These are phyloP conservation scores for Nectriaceae sp. DNA, from an alignment of 2,329 filamentous ascomycete genomes.

Conservation along the genomic window DNA sequence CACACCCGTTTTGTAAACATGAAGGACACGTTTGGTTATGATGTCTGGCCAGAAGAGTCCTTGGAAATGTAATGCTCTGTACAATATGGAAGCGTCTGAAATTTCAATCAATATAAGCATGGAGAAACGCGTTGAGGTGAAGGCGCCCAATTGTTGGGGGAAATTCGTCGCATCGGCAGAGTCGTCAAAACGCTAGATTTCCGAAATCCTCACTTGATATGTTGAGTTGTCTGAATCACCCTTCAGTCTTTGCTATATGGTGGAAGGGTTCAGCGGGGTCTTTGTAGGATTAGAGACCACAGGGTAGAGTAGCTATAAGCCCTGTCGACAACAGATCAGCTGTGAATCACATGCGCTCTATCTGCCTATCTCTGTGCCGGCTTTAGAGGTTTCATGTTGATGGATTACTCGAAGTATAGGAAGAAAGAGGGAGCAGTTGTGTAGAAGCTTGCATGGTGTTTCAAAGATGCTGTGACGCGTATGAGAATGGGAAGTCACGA, in stretches of 20 bases:
- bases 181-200: not conserved
- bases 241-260: not conserved
- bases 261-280: not conserved
- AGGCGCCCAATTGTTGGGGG: not conserved
- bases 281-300: not conserved
- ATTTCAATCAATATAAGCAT: not conserved
- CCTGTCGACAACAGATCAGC: not conserved
- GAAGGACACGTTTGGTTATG: constrained; percentile 78
- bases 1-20: constrained; percentile 77
- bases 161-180: not conserved
- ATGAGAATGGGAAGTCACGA: not conserved
- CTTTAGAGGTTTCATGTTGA: not conserved
- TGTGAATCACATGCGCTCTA: not conserved
- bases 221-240: not conserved
- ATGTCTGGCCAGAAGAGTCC: constrained; percentile 65
- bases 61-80: not conserved
- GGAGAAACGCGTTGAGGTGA: not conserved
- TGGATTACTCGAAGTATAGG: not conserved
- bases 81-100: not conserved
- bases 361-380: not conserved
- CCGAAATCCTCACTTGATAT: not conserved
- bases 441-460: not conserved
- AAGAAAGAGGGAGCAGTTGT: not conserved
- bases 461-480: not conserved
- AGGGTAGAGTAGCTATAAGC: not conserved